Evolutionary conservation across 148 eudicot species (phyloP), one percentile per base, ranked within the genome.

Genomic region (Amaranthus hypochondriacus): DNA sequence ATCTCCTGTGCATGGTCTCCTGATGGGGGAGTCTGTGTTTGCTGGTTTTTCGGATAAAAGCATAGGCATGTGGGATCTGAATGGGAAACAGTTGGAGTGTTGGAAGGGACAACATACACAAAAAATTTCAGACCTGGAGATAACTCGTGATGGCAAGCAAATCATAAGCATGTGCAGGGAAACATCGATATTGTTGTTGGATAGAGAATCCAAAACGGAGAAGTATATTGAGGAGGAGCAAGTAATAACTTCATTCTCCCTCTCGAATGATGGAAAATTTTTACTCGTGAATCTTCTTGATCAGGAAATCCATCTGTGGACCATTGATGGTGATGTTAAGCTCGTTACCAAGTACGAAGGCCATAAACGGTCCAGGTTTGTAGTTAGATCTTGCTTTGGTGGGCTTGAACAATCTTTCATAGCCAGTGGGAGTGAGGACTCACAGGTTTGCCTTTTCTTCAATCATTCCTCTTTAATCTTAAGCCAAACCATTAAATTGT

Each of bases 371-470:
- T 70, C 87, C 49, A 85, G 93, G 4, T 89, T 87, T 70, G 48
- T 90, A 4, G 79, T 90, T 44, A 78, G 91, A 54, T 89, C 92
- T 56, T 90, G 96, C 74, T 90, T 90, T 72, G 96, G 96, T 55
- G 96, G 96, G 51, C 70, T 81, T 71, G 77, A 87, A 21, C 88
- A 90, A 83, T 83, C 91, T 55, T 90, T 90, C 77, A 83, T 90
- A 78, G 92, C 93, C 66, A 87, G 93, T 67, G 96, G 96, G 14
- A 90, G 96, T 76, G 93, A 90, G 81, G 91, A 90, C 70, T 89
- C 96, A 46, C 92, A 90, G 96, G 96, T 56, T 28, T 28, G 39
- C 39, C 39, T 28, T 28, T 28, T 28, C 39, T 28, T 28, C 39
- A 28, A 28, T 28, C 39, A 28, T 28, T 28, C 39, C 0, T 28